Evolutionary conservation across 2,329 filamentous ascomycete species (phyloP).

Genomic region (Chlorencoelia australis): DNA sequence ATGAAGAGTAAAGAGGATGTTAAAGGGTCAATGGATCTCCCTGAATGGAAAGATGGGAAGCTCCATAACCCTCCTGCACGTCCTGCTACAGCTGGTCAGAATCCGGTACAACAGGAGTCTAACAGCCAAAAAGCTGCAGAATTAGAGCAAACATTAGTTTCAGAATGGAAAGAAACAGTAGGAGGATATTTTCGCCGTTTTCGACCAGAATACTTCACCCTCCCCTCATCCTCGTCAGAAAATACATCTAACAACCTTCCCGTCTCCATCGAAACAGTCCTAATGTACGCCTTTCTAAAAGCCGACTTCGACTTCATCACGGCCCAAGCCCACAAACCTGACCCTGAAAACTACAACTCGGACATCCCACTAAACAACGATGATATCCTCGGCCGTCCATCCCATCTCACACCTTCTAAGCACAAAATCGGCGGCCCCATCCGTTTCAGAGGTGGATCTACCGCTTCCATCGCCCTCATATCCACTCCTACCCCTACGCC

Average conservation of each 20-base stretch:
- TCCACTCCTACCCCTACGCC: constrained; percentile 85
- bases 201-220: constrained; percentile 64
- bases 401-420: constrained; percentile 42
- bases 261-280: constrained; percentile 62
- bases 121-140: constrained; percentile 51
- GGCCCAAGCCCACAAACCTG: constrained; percentile 75
- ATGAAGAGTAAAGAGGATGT: constrained; percentile 41
- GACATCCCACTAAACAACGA: constrained; percentile 77
- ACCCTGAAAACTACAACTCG: constrained; percentile 57
- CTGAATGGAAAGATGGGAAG: constrained; percentile 23
- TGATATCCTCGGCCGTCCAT: constrained; percentile 65
- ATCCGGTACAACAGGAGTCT: constrained; percentile 25
- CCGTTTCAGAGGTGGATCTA: constrained; percentile 89
- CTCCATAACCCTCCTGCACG: constrained; percentile 27
- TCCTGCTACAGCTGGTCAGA: constrained; percentile 31
- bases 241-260: constrained; percentile 25
- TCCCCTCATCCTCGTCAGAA: constrained; percentile 27
- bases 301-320: constrained; percentile 91
- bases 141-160: constrained; percentile 61
- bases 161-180: constrained; percentile 71
- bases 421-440: constrained; percentile 61
- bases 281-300: constrained; percentile 87
- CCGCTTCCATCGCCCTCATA: constrained; percentile 79
- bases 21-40: constrained; percentile 13
- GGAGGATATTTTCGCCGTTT: constrained; percentile 94